These are phyloP conservation scores for Aspergillus sp. DNA, from an alignment of 2,329 filamentous ascomycete genomes.

Conservation along the genomic window DNA sequence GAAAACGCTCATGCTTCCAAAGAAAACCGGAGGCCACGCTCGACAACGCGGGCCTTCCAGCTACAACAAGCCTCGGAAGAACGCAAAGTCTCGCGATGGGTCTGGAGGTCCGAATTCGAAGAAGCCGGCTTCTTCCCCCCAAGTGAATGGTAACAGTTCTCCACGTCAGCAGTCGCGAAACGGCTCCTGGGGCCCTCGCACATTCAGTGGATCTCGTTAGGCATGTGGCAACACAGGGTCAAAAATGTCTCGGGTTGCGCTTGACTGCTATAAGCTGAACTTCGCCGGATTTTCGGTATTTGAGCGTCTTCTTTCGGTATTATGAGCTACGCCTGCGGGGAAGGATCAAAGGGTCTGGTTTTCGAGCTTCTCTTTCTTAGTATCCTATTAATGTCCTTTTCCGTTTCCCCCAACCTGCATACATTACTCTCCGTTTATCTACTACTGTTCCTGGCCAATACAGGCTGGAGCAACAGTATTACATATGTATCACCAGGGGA, in stretches of 20 bases:
- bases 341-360: conserved; percentile 17
- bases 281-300: conserved; percentile 17
- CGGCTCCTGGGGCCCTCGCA: conserved; percentile 28
- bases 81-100: conserved; percentile 31
- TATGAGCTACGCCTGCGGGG: conserved; percentile 23
- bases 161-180: conserved; percentile 28
- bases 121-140: conserved; percentile 25
- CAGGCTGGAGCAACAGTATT: conserved; percentile 13
- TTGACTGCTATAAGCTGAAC: conserved; percentile 6
- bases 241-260: not conserved
- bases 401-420: conserved; percentile 11
- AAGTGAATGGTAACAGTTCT: conserved; percentile 20
- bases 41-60: conserved; percentile 28
- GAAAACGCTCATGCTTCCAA: conserved; percentile 41
- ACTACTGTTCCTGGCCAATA: conserved; percentile 8
- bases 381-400: conserved; percentile 18
- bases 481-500: not conserved
- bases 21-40: conserved; percentile 27
- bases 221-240: not conserved
- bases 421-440: conserved; percentile 10
- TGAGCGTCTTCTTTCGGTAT: conserved; percentile 21
- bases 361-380: conserved; percentile 19
- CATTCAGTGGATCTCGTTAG: conserved; percentile 23
- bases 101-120: conserved; percentile 23
- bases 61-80: conserved; percentile 29